Evolutionary conservation across 805 yeast species (phyloP), one percentile per base, ranked within the genome.

Genomic region (Jamesozyma spencerorum): DNA sequence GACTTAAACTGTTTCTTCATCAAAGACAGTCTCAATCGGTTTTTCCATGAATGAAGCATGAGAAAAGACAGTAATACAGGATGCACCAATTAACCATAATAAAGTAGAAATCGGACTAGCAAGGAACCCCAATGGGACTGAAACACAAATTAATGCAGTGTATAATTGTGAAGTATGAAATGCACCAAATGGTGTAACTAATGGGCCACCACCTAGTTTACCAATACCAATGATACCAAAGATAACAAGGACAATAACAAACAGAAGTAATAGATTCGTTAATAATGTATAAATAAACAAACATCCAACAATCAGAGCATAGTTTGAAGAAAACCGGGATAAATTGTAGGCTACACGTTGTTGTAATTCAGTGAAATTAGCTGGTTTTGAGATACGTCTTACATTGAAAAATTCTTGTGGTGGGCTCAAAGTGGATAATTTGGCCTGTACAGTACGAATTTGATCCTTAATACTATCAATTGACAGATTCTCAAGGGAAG

Each of bases 11-110:
- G 63, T 47, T 43, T 82, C 85, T 59, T 86, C 96, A 57, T 87
- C 92, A 58, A 90, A 92, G 15, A 90, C 88, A 30, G 90, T 79
- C 66, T 92, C 97, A 45, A 88, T 80, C 17, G 98, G 98, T 66
- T 90, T 92, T 58, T 92, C 97, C 75, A 92, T 71, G 47, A 90
- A 69, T 3, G 88, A 70, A 35, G 97, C 98, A 63, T 92, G 98
- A 3, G 86, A 73, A 36, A 87, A 66, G 31, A 90, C 84, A 29
- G 82, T 62, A 36, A 81, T 81, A 20, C 81, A 81, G 31, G 92
- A 80, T 13, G 94, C 84, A 51, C 95, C 92, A 51, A 83, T 73
- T 51, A 90, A 74, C 97, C 97, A 92, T 69, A 92, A 71, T 62
- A 92, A 62, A 4, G 97, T 84, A 39, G 90, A 75, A 47, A 92